Percentiles rank a stretch among this genome's conserved stretches.
These are phyloP conservation scores for Zopfochytrium polystomum DNA, from an alignment of 371 early-diverging fungal species.

Conservation along the genomic window DNA sequence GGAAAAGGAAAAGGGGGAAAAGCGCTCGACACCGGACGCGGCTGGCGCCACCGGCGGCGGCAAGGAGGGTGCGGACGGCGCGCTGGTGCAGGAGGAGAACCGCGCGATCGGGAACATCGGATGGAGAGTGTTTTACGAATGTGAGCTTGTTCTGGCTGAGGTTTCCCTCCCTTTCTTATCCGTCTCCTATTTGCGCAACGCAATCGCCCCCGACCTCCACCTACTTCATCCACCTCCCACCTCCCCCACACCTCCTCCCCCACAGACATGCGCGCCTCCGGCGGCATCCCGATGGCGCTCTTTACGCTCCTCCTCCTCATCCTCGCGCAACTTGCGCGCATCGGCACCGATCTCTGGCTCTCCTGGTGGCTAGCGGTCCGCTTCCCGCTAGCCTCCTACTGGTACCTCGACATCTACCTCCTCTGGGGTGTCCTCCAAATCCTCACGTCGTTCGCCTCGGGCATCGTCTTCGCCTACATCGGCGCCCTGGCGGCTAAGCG, in stretches of 20 bases:
- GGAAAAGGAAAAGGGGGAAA: constrained; percentile 30
- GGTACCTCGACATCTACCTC: constrained; percentile 28
- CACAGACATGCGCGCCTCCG: constrained; percentile 9
- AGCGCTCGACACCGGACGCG: constrained; percentile 12
- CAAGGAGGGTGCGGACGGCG: background rate
- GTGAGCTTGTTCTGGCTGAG: no score
- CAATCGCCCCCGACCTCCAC: no score
- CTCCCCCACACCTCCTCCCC: no score
- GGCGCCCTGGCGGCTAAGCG: constrained; percentile 28
- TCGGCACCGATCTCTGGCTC: constrained; percentile 46
- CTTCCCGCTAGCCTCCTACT: constrained; percentile 17
- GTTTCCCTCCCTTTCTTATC: background rate
- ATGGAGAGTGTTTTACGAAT: background rate
- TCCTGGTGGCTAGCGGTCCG: constrained; percentile 31
- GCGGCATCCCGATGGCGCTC: constrained; percentile 6
- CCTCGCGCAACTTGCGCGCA: constrained; percentile 31
- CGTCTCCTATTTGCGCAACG: background rate
- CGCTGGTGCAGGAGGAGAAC: background rate
- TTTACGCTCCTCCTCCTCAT: constrained; percentile 11
- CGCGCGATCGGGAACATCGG: background rate
- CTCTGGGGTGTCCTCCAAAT: constrained; percentile 18
- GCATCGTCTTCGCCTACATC: constrained; percentile 21
- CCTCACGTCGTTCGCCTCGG: constrained; percentile 11
- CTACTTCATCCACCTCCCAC: no score
- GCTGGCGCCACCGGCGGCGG: background rate